Conservation (phyloP, 129 eudicot species). For the Lactuca sativa region DNA sequence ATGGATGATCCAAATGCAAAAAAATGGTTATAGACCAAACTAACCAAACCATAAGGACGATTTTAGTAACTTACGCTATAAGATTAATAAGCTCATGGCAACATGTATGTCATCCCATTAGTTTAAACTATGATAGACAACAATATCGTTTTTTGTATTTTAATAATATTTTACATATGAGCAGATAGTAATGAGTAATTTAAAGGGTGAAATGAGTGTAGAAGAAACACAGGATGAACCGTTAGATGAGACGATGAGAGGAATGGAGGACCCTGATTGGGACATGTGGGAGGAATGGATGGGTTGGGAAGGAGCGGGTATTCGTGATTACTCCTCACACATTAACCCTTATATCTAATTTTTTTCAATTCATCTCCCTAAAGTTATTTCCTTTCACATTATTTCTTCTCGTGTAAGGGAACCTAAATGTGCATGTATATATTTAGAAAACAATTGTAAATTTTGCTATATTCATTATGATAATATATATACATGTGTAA, state of each 20-base stretch:
- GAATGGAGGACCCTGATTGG: constrained; percentile 60
- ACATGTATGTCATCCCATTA: no score
- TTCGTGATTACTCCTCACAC: constrained; percentile 68
- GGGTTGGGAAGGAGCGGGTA: constrained; percentile 95
- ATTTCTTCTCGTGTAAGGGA: neutral
- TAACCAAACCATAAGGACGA: no score
- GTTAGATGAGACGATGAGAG: constrained; percentile 37
- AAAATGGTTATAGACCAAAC: no score
- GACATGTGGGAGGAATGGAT: constrained; percentile 92
- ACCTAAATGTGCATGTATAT: neutral
- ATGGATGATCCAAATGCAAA: no score
- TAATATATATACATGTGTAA: no score
- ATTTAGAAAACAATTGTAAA: neutral
- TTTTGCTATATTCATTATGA: no score
- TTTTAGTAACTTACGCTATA: no score
- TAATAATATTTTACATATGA: neutral
- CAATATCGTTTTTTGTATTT: neutral
- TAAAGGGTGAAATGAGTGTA: constrained; percentile 36
- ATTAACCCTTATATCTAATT: constrained; percentile 70
- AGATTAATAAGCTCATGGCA: no score
- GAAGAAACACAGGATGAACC: constrained; percentile 30
- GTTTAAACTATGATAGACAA: neutral
- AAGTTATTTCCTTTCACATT: neutral
- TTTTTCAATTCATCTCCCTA: neutral
- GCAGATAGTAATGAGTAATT: constrained; percentile 58